phyloP scores from a whole-genome alignment of 2,329 filamentous ascomycete genomes.

The Chaetothyriales sp. region DNA sequence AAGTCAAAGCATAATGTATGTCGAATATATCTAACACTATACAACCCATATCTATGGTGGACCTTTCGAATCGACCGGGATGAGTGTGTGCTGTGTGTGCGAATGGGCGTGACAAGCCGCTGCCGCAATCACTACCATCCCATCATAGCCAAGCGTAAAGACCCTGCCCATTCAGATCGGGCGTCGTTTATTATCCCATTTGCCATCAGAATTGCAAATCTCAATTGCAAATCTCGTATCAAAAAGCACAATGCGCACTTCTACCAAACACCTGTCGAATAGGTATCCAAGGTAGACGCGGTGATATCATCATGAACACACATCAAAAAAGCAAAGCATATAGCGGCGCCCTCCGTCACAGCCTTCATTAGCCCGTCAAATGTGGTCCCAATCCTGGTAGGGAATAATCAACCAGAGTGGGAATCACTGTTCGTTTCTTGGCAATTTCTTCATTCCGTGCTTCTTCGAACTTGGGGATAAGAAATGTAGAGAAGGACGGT shows the following conservation, averaged over 20 bases:
- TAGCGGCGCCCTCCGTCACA: no score
- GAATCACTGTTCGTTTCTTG: neutral
- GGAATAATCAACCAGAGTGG: neutral
- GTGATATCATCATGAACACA: conserved; percentile 20
- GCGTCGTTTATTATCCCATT: neutral
- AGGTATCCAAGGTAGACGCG: conserved; percentile 17
- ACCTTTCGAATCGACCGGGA: neutral
- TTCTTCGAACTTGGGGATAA: no score
- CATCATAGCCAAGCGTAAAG: neutral
- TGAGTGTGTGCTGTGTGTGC: neutral
- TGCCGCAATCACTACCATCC: neutral
- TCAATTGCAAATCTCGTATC: neutral
- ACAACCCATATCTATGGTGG: neutral
- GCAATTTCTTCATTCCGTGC: neutral
- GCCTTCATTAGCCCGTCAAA: no score
- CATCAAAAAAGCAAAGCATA: conserved; percentile 4
- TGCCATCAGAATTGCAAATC: neutral
- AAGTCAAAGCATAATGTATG: neutral
- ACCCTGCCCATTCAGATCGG: neutral
- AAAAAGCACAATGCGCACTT: conserved; percentile 21
- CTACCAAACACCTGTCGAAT: conserved; percentile 6
- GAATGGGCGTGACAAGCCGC: neutral
- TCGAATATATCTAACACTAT: neutral
- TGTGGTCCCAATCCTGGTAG: no score
- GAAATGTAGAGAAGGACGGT: neutral